Conservation (phyloP, 2,329 filamentous ascomycete genomes). For the Ceratocystis cubensis region DNA sequence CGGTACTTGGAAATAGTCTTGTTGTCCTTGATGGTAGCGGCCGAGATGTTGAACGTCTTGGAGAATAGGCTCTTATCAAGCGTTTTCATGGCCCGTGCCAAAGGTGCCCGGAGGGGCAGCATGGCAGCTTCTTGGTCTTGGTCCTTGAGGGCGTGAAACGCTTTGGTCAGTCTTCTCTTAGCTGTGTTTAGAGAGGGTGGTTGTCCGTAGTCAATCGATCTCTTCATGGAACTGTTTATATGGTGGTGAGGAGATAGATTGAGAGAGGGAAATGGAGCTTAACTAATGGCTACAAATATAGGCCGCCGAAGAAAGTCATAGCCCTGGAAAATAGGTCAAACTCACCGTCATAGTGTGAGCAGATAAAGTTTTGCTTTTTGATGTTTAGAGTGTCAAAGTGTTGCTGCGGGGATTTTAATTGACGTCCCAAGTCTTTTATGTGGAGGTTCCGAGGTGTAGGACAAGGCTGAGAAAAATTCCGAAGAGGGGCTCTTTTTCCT, state of each 20-base stretch:
- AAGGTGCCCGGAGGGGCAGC: slow-evolving; percentile 60
- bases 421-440: slow-evolving; percentile 12
- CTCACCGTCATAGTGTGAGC: slow-evolving; percentile 8
- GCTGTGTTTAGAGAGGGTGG: background rate
- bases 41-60: slow-evolving; percentile 61
- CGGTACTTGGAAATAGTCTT: slow-evolving; percentile 63
- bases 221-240: background rate
- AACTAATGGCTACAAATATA: background rate
- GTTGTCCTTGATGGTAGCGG: slow-evolving; percentile 63
- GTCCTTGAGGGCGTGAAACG: slow-evolving; percentile 17
- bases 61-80: slow-evolving; percentile 77
- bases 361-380: slow-evolving; percentile 7
- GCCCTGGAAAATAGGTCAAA: background rate
- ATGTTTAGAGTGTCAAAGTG: background rate
- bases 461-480: slow-evolving; percentile 17
- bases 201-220: background rate
- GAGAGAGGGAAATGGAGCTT: background rate
- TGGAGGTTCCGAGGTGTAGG: slow-evolving; percentile 2
- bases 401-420: slow-evolving; percentile 20
- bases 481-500: slow-evolving; percentile 11
- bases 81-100: slow-evolving; percentile 64
- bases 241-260: background rate
- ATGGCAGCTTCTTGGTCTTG: slow-evolving; percentile 31
- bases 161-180: slow-evolving; percentile 10
- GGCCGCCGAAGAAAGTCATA: no score